Base-by-base conservation (phyloP, 139 green algal genomes). In the Tetradesmus obliquus region DNA sequence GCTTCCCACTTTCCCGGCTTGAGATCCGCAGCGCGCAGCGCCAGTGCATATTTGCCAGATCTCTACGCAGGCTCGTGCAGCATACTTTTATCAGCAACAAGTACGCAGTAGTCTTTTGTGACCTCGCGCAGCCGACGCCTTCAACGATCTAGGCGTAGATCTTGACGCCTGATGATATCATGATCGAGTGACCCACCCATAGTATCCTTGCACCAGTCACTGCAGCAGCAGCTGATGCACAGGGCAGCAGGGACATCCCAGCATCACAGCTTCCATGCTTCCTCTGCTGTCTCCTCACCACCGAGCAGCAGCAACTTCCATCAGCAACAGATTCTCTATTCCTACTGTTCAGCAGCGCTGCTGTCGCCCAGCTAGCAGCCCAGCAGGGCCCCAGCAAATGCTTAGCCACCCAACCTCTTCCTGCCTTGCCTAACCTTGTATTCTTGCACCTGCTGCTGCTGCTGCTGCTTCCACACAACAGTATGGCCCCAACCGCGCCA, bases 401-500 rank as follows among this genome's bases (percentile, higher is more conserved):
- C 32, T 45, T 45, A 45, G 32, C 32, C 32, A 45, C 32, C 79
- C 45, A 51, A 58, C 32, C 12, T 10, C n/a, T 51, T 3, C 3
- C 45, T 58, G 45, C 45, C 79, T n/a, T 5, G 7, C 22, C 2
- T 22, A 45, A 45, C 32, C 32, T 45, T 45, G 32, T 45, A 45
- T 24, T 32, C 15, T 9, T 55, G 24, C 7, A 8, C 6, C 12
- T 17, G n/a, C 8, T 13, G 5, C 79, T 55, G 58, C 79, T 57
- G 45, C 79, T 84, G 13, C 7, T n/a, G 22, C 22, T 82, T 82
- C 22, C 9, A 5, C 7, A 13, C 7, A 4, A 6, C 45, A 84
- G 87, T 95, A 95, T 62, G 94, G 94, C 84, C 94, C 96, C 58
- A 92, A 97, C 92, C 91, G 95, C 79, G 91, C 66, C 72, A 96